Conservation (phyloP, 768 basidiomycete species). For the Xanthoconium purpureum region DNA sequence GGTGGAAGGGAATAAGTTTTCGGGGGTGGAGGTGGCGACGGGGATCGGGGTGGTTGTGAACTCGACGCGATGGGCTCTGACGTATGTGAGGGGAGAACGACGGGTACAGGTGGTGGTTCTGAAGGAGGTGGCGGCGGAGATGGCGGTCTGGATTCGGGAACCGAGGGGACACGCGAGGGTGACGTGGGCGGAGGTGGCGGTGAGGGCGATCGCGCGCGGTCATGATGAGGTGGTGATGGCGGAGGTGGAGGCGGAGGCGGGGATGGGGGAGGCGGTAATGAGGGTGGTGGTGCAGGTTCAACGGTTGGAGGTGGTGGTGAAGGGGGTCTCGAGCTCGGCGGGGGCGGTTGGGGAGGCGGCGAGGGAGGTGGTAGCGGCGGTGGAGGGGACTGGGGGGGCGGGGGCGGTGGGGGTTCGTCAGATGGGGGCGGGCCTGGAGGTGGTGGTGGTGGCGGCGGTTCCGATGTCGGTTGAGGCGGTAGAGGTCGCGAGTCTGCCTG, state of each 20-base stretch:
- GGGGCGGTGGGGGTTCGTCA: slow-evolving; percentile 26
- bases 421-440: slow-evolving; percentile 31
- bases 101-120: slow-evolving; percentile 14
- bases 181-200: slow-evolving; percentile 27
- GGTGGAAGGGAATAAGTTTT: slow-evolving; percentile 40
- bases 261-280: slow-evolving; percentile 15
- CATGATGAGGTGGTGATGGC: slow-evolving; percentile 10
- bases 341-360: slow-evolving; percentile 27
- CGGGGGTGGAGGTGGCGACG: slow-evolving; percentile 22
- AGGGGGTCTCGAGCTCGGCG: slow-evolving; percentile 17
- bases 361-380: slow-evolving; percentile 26
- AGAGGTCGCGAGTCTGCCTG: slow-evolving; percentile 26
- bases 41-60: slow-evolving; percentile 16
- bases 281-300: slow-evolving; percentile 19
- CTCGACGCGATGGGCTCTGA: slow-evolving; percentile 30
- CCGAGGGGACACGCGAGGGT: slow-evolving; percentile 21
- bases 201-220: slow-evolving; percentile 22
- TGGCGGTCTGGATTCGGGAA: slow-evolving; percentile 28
- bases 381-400: slow-evolving; percentile 28
- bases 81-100: slow-evolving; percentile 26
- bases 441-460: slow-evolving; percentile 37
- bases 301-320: slow-evolving; percentile 16
- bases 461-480: slow-evolving; percentile 38
- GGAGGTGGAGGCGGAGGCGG: slow-evolving; percentile 12
- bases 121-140: slow-evolving; percentile 25